Evolutionary conservation across 108 stramenopile genomes (phyloP).

Genomic region (Cyclotella kingstonii): DNA sequence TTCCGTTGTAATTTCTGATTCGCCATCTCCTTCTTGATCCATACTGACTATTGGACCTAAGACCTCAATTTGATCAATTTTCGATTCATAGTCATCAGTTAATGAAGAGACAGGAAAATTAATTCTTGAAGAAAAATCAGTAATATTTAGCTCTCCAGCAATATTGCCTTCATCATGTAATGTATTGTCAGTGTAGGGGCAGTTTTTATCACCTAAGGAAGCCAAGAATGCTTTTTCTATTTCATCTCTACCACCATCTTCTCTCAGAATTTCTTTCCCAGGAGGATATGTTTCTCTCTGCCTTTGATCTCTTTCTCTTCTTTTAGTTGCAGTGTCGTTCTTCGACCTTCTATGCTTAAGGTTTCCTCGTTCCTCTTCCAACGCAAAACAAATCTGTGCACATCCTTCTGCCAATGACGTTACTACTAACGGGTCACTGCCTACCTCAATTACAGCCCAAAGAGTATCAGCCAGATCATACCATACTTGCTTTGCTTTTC

Average conservation of each 20-base stretch:
- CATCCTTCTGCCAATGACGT: slow-evolving; percentile 78
- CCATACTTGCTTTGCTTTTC: slow-evolving; percentile 60
- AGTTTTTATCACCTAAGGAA: slow-evolving; percentile 11
- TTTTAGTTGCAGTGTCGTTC: slow-evolving; percentile 5
- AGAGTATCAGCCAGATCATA: slow-evolving; percentile 48
- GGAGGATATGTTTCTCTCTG: slow-evolving; percentile 37
- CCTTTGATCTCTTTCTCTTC: slow-evolving; percentile 30
- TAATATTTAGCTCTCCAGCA: too few species aligned
- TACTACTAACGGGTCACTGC: slow-evolving; percentile 58
- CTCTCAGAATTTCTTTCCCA: slow-evolving; percentile 14
- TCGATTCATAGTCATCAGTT: too few species aligned
- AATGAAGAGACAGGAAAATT: too few species aligned
- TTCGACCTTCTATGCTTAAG: slow-evolving; percentile 7
- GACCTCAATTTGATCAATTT: too few species aligned
- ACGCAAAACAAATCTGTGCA: slow-evolving; percentile 76
- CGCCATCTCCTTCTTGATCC: slow-evolving; percentile 16
- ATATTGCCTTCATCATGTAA: neutral
- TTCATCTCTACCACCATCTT: slow-evolving; percentile 18
- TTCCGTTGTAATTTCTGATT: slow-evolving; percentile 45
- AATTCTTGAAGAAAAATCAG: too few species aligned
- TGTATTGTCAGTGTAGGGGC: too few species aligned
- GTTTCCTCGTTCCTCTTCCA: slow-evolving; percentile 57
- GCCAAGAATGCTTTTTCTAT: slow-evolving; percentile 25
- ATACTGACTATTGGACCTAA: too few species aligned
- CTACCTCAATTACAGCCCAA: slow-evolving; percentile 58